Evolutionary conservation across 1,139 yeast genomes (phyloP).

Genomic region (Taphrina populina): DNA sequence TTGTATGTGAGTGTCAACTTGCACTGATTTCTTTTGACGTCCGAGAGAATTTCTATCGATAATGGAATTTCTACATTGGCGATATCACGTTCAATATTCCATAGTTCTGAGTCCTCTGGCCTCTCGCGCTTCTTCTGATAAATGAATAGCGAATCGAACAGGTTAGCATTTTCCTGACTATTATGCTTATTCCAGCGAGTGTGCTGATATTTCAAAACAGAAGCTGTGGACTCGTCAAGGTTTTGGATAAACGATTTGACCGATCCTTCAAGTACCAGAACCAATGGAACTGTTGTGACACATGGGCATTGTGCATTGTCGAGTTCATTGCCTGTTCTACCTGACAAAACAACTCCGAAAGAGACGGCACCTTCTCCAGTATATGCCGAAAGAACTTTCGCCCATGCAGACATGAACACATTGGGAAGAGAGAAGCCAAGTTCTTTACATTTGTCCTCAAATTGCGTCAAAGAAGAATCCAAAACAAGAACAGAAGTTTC

Average conservation of each 20-base stretch:
- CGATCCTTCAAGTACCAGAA: conserved; percentile 33
- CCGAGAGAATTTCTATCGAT: conserved; percentile 26
- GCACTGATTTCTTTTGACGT: neutral
- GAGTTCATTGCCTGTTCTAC: conserved; percentile 36
- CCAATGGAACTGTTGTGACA: conserved; percentile 39
- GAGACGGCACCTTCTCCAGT: conserved; percentile 38
- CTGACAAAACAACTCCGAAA: conserved; percentile 40
- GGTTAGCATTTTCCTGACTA: neutral
- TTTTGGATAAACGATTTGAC: conserved; percentile 25
- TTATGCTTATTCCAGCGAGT: conserved; percentile 34
- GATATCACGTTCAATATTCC: conserved; percentile 15
- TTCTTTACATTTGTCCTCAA: conserved; percentile 8
- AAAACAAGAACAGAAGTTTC: neutral
- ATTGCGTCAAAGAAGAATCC: neutral
- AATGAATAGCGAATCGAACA: conserved; percentile 39
- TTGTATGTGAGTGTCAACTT: conserved; percentile 15
- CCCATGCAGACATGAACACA: conserved; percentile 38
- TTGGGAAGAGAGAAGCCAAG: conserved; percentile 34
- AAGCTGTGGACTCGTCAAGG: conserved; percentile 13
- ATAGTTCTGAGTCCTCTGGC: neutral
- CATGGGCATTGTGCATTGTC: conserved; percentile 37
- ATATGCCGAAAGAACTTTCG: conserved; percentile 38
- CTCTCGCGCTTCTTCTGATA: conserved; percentile 34
- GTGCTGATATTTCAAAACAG: conserved; percentile 36
- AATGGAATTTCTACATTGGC: conserved; percentile 24